Evolutionary conservation across 192 early-diverging fungal genomes (phyloP), one percentile per base, ranked within the genome.

Genomic region (Entomortierella chlamydospora): DNA sequence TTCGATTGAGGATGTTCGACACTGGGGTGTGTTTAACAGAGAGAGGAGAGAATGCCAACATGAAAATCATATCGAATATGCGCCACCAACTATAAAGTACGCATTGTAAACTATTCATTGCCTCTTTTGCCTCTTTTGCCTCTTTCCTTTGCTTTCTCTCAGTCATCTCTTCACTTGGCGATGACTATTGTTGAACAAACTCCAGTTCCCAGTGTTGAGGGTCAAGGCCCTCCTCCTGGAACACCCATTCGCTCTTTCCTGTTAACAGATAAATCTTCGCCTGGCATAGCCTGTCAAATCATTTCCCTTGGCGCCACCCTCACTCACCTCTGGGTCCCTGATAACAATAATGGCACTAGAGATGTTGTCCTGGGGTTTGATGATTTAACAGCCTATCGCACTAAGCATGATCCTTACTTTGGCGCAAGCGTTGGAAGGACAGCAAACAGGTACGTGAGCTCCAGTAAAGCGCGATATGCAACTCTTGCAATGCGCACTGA

Each of bases 311-410:
- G 94, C 6, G 92, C 87, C 11, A 90, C 87, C 12, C 55, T 96
- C n/a, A 88, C 86, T 10, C 86, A 91, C 49, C 87, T 95, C 29
- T 63, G 92, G 15, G 83, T 90, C 23, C 83, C 65, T 23, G 90
- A 94, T 66, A 67, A 69, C 26, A 45, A 64, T 34, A 41, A 57
- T 25, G 1, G 52, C 26, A 28, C 62, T 26, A 84, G 87, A 30
- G 95, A 96, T 64, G 82, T 95, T 57, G 86, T 92, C 18, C 85
- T 93, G 4, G 96, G 96, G 0, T 97, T 93, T 64, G 85, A 87
- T 43, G 86, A 79, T 57, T 79, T 85, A 58, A 84, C 88, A 29
- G 64, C 63, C 11, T 88, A 85, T 49, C 63, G 66, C 10, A 55
- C 72, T 6, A 81, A 70, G 18, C 72, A 88, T 49, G 88, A 91